Evolutionary conservation across 164 flowering plant species (phyloP).

Genomic region (Kalanchoe fedtschenkoi): DNA sequence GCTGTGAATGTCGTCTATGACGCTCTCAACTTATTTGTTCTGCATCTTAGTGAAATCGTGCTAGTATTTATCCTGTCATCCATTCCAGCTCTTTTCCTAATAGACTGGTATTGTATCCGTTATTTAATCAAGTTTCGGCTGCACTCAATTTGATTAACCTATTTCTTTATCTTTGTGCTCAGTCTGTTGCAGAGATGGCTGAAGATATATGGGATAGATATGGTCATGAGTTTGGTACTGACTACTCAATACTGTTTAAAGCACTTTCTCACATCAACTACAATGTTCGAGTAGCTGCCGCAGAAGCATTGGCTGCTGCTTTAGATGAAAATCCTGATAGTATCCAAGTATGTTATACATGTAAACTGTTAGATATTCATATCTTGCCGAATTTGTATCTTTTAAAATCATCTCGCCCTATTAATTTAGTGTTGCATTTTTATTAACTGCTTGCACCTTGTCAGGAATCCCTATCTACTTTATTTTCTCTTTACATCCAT

Average conservation of each 20-base stretch:
- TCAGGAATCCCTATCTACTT: constrained; percentile 88
- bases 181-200: constrained; percentile 85
- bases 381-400: not conserved
- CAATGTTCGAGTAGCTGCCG: constrained; percentile 83
- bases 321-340: constrained; percentile 87
- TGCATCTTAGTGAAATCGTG: not conserved
- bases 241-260: constrained; percentile 64
- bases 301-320: constrained; percentile 91
- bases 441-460: constrained; percentile 7
- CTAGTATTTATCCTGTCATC: not conserved
- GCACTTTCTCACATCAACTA: constrained; percentile 82
- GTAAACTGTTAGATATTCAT: not conserved
- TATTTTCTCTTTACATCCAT: constrained; percentile 83
- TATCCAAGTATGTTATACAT: constrained; percentile 50
- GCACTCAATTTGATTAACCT: not conserved
- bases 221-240: constrained; percentile 75
- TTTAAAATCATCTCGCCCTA: not conserved
- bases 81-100: not conserved
- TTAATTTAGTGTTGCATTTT: not conserved
- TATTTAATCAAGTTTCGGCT: not conserved
- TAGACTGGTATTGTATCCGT: not conserved
- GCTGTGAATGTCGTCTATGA: too few relatives aligned
- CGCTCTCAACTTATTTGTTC: not conserved
- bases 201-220: constrained; percentile 97
- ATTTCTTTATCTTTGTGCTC: constrained; percentile 5